Evolutionary conservation across 371 early-diverging fungal genomes (phyloP).

Genomic region (Mucor racemosus): DNA sequence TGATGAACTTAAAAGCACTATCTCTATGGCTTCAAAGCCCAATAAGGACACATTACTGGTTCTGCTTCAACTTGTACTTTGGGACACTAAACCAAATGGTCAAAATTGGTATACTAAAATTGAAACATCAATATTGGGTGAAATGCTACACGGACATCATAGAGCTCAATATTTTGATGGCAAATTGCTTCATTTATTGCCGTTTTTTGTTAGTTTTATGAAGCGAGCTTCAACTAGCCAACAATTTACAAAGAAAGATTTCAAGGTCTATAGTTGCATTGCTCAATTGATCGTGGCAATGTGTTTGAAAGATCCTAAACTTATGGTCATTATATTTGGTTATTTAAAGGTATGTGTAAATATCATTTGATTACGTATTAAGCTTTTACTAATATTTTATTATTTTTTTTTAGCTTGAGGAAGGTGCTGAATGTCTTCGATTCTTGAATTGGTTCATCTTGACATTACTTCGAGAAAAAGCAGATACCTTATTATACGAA

Average conservation of each 20-base stretch:
- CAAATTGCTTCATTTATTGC: conserved; percentile 31
- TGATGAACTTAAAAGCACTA: conserved; percentile 45
- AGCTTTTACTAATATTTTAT: not conserved
- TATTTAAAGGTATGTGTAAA: conserved; percentile 41
- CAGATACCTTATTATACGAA: conserved; percentile 24
- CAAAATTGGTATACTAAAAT: conserved; percentile 44
- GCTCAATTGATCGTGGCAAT: conserved; percentile 42
- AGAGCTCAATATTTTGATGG: conserved; percentile 41
- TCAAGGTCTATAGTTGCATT: conserved; percentile 44
- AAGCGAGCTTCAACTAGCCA: conserved; percentile 41
- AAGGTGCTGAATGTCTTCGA: conserved; percentile 47
- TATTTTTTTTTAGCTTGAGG: conserved; percentile 38
- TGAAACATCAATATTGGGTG: conserved; percentile 33
- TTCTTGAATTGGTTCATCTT: conserved; percentile 57
- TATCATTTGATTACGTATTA: no score
- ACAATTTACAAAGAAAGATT: conserved; percentile 56
- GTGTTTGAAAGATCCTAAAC: conserved; percentile 38
- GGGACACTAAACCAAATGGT: conserved; percentile 41
- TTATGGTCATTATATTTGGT: conserved; percentile 35
- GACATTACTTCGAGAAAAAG: conserved; percentile 30
- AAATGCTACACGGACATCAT: conserved; percentile 14
- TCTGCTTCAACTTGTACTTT: conserved; percentile 48
- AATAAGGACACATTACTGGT: conserved; percentile 51
- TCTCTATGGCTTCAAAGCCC: conserved; percentile 25
- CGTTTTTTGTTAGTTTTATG: conserved; percentile 39